Evolutionary conservation across 345 rosid species (phyloP).

Genomic region (Cardamine resedifolia): DNA sequence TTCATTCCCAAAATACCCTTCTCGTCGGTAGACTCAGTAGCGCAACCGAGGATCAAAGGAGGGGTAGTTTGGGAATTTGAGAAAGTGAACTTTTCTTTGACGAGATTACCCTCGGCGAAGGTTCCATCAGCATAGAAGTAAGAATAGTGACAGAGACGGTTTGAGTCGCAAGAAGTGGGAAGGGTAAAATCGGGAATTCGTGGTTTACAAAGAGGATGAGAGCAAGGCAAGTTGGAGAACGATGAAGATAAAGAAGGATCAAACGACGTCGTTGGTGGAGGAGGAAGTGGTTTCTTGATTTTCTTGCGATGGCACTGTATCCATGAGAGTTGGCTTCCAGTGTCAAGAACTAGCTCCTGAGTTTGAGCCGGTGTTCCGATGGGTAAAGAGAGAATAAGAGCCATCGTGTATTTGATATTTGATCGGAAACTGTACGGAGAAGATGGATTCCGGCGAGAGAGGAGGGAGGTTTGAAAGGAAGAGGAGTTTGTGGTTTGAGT

Average conservation of each 20-base stretch:
- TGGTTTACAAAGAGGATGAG: conserved; percentile 75
- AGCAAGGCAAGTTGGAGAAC: conserved; percentile 68
- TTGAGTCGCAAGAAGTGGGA: conserved; percentile 74
- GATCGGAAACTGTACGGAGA: conserved; percentile 40
- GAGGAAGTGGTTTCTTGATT: conserved; percentile 17
- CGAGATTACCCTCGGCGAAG: conserved; percentile 79
- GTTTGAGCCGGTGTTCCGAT: conserved; percentile 83
- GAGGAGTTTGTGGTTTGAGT: conserved; percentile 21
- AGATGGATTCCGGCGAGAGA: conserved; percentile 15
- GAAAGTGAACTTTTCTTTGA: conserved; percentile 62
- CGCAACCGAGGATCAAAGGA: conserved; percentile 76
- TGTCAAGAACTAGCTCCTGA: conserved; percentile 76
- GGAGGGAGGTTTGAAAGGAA: conserved; percentile 25
- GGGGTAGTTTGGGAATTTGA: conserved; percentile 53
- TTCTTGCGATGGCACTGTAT: conserved; percentile 53
- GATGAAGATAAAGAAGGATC: conserved; percentile 82
- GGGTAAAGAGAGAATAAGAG: conserved; percentile 54
- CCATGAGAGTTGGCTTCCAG: conserved; percentile 91
- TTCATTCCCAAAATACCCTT: conserved; percentile 92
- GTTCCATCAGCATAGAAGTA: conserved; percentile 93
- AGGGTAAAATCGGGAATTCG: conserved; percentile 73
- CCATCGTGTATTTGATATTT: conserved; percentile 63
- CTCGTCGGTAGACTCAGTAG: conserved; percentile 48
- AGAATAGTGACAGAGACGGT: conserved; percentile 74
- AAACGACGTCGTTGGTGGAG: conserved; percentile 47